phyloP scores from a whole-genome alignment of 306 rosid genomes.

The Oemleria cerasiformis region DNA sequence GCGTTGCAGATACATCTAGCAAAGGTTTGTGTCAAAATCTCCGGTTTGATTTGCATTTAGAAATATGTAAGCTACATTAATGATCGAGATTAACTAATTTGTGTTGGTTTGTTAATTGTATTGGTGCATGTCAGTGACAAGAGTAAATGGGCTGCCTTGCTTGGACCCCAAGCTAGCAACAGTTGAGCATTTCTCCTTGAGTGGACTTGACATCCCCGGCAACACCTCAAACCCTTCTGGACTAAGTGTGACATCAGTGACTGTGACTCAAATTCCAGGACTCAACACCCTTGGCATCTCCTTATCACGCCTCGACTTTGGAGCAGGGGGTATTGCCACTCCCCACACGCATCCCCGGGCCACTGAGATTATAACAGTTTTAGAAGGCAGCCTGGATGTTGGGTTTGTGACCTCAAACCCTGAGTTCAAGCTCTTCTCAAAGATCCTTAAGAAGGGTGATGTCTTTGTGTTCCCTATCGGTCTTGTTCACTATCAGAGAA shows the following conservation, averaged over 20 bases:
- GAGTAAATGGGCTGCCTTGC: slow-evolving; percentile 5
- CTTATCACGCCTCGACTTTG: not conserved
- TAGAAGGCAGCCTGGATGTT: slow-evolving; percentile 2
- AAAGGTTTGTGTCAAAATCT: slow-evolving; percentile 7
- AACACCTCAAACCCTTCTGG: slow-evolving; percentile 10
- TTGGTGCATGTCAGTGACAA: not conserved
- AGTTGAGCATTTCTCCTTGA: slow-evolving; percentile 5
- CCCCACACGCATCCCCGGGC: slow-evolving; percentile 10
- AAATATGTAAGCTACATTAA: not conserved
- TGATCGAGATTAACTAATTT: not conserved
- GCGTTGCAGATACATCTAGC: slow-evolving; percentile 28
- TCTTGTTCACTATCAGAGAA: no score
- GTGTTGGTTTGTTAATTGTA: not conserved
- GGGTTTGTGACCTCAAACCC: slow-evolving; percentile 25
- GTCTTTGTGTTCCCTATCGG: no score
- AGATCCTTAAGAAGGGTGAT: no score
- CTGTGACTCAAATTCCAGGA: slow-evolving; percentile 8
- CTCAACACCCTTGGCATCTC: slow-evolving; percentile 15
- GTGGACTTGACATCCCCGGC: slow-evolving; percentile 2
- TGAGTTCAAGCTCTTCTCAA: no score
- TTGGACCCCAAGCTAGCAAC: slow-evolving; percentile 8
- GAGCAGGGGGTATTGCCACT: not conserved
- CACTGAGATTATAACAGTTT: not conserved
- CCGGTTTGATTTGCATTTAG: no score
- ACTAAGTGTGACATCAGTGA: not conserved